Evolutionary conservation across 768 basidiomycete species (phyloP).

Genomic region (Exsudoporus frostii): DNA sequence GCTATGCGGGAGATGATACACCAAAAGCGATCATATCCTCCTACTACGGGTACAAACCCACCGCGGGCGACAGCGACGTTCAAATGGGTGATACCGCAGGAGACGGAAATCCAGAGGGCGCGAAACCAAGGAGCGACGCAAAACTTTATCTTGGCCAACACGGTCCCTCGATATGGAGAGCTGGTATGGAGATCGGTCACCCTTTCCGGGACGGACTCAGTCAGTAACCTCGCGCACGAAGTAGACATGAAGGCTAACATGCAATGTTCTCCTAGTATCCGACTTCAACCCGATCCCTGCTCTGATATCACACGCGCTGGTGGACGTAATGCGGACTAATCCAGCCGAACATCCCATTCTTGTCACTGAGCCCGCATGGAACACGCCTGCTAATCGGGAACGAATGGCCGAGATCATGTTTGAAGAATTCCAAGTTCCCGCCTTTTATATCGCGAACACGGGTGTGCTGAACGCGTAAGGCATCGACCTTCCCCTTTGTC

Average conservation of each 20-base stretch:
- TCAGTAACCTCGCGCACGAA: constrained; percentile 37
- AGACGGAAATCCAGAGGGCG: constrained; percentile 29
- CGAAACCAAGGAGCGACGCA: constrained; percentile 42
- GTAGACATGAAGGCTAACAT: constrained; percentile 1
- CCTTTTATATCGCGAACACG: constrained; percentile 94
- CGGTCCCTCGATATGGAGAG: constrained; percentile 87
- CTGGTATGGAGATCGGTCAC: constrained; percentile 83
- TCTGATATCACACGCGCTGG: constrained; percentile 71
- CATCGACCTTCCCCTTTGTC: constrained; percentile 22
- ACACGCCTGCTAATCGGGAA: constrained; percentile 87
- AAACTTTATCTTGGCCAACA: constrained; percentile 83
- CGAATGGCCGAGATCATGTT: constrained; percentile 97
- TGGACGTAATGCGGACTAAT: constrained; percentile 71
- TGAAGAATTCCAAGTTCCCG: constrained; percentile 91
- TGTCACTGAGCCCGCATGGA: constrained; percentile 96
- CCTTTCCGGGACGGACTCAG: constrained; percentile 84
- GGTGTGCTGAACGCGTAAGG: constrained; percentile 87
- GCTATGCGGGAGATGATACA: constrained; percentile 96
- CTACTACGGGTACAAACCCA: constrained; percentile 72
- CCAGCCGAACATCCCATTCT: constrained; percentile 87
- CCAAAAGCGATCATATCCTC: constrained; percentile 92
- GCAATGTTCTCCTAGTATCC: constrained; percentile 43
- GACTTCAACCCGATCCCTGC: constrained; percentile 76
- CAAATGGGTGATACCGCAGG: constrained; percentile 42
- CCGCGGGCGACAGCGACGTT: constrained; percentile 29